Evolutionary conservation across 1,284 basidiomycete species (phyloP), one percentile per base, ranked within the genome.

Genomic region (Trametes hirsuta): DNA sequence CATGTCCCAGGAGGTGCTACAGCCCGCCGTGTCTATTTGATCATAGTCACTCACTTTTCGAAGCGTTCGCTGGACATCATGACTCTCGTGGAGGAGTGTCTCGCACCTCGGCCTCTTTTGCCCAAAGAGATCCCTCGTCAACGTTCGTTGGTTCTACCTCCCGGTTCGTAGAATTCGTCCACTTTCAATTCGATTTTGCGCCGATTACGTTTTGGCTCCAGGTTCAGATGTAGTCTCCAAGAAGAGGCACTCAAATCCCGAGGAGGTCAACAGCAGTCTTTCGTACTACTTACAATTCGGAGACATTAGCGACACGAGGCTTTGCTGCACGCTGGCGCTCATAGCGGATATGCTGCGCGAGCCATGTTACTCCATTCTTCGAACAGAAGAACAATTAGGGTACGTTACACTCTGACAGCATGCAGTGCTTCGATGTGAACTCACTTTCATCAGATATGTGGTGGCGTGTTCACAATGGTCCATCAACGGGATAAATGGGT

Each of bases 321-420:
- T 71, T 18, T 62, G 72, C 9, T 55, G 58, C 39, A 57, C 63
- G 10, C 63, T 69, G 6, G 45, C 54, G 21, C 65, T 74, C 45
- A 61, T 74, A 39, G 66, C 55, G 14, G 72, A 72, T 47, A 52
- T 69, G 21, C 64, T 73, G 39, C 65, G 62, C 37, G 72, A 73
- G 53, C 72, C 72, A 1, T 64, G 63, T 14, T 71, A 71, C 55
- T 67, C 68, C 42, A 69, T 69, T 25, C 62, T 74, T 6, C 62
- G 72, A 10, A 74, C 72, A 3, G 63, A 67, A 42, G 72, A 74
- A 40, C 72, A 74, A 48, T 67, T 74, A 3, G 72, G 72, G 69
- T 73, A 54, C 12, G 66, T 54, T 15, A 9, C 22, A 25, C 14
- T 18, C 18, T 18, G 6, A 21, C 11, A 44, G 10, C 15, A 11